These are phyloP conservation scores for Rhizopogon vinicolor DNA, from an alignment of 768 basidiomycete genomes.

Conservation along the genomic window DNA sequence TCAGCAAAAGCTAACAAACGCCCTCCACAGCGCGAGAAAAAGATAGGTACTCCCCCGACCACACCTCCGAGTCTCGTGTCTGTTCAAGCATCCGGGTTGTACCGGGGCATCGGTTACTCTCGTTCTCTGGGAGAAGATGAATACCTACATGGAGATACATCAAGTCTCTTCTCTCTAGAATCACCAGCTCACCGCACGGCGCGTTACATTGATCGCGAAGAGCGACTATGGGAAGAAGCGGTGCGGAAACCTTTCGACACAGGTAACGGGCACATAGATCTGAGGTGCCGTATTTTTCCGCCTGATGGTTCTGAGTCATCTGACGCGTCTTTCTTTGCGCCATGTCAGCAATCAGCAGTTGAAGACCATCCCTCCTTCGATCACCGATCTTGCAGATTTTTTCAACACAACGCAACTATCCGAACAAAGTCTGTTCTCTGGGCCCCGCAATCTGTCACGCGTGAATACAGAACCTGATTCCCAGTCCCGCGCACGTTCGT, in stretches of 20 bases:
- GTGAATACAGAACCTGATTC: conserved; percentile 29
- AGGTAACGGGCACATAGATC: conserved; percentile 44
- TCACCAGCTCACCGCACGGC: conserved; percentile 9
- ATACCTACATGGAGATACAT: conserved; percentile 7
- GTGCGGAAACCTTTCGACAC: conserved; percentile 40
- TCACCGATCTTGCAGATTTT: conserved; percentile 41
- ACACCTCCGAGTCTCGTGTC: conserved; percentile 18
- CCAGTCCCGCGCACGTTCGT: conserved; percentile 16
- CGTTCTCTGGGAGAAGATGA: conserved; percentile 24
- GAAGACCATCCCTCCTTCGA: conserved; percentile 44
- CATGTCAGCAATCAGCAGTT: conserved; percentile 33
- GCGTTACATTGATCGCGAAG: conserved; percentile 26
- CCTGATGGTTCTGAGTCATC: neutral
- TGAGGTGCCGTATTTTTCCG: conserved; percentile 40
- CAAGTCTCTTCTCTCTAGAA: conserved; percentile 6
- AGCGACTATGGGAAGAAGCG: conserved; percentile 44
- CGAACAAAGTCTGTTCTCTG: conserved; percentile 21
- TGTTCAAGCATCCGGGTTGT: conserved; percentile 8
- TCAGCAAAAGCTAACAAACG: conserved; percentile 44
- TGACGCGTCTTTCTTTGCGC: neutral
- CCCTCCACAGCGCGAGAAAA: conserved; percentile 43
- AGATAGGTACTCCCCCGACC: conserved; percentile 13
- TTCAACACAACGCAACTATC: conserved; percentile 37
- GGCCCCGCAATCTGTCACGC: conserved; percentile 26
- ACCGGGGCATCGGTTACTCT: conserved; percentile 7